These are phyloP conservation scores for Akebia trifoliata DNA, from an alignment of 164 flowering plant genomes.

Conservation along the genomic window DNA sequence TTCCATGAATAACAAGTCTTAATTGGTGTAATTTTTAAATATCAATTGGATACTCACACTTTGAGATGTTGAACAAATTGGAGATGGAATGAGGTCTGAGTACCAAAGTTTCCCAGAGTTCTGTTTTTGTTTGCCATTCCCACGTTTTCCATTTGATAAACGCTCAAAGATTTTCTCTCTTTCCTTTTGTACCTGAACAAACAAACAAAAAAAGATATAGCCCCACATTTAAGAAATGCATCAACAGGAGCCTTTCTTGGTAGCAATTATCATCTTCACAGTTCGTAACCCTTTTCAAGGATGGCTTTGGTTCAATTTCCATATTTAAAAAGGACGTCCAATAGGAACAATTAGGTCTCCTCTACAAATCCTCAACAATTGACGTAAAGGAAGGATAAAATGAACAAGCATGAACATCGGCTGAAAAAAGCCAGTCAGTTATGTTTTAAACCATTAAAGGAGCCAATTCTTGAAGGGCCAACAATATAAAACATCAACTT, in stretches of 20 bases:
- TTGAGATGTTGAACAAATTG: constrained; percentile 3
- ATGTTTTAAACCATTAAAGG: neutral
- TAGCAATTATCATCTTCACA: too few relatives aligned
- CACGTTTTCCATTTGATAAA: neutral
- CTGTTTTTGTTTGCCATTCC: neutral
- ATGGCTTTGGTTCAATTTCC: too few relatives aligned
- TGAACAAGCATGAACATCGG: neutral
- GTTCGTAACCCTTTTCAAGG: too few relatives aligned
- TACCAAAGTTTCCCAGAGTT: constrained; percentile 9
- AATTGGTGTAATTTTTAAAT: neutral
- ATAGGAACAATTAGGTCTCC: neutral
- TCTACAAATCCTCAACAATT: neutral
- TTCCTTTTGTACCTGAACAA: constrained; percentile 17
- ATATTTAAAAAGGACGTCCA: neutral
- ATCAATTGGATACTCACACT: constrained; percentile 8
- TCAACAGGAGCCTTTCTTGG: too few relatives aligned
- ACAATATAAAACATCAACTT: neutral
- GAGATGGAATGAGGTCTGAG: neutral
- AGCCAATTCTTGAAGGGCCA: neutral
- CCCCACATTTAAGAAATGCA: too few relatives aligned
- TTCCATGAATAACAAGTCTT: too few relatives aligned
- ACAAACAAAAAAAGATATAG: too few relatives aligned
- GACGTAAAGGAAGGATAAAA: neutral
- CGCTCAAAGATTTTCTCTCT: neutral
- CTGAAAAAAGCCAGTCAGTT: neutral